Evolutionary conservation across 2,329 filamentous ascomycete genomes (phyloP).

Genomic region (Lachnellula willkommii): DNA sequence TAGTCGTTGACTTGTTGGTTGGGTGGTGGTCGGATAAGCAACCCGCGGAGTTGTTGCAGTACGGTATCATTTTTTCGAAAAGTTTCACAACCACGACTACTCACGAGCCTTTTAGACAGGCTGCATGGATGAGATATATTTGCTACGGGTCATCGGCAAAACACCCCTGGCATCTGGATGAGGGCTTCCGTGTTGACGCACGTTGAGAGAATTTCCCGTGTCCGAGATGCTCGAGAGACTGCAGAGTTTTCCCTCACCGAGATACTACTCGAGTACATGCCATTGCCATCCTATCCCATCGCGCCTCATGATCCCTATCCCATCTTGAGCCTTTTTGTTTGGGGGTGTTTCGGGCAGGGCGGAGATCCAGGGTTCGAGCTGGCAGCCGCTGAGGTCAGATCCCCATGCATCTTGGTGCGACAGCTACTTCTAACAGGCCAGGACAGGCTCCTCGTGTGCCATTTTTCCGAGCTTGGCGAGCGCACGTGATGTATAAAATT

Average conservation of each 20-base stretch:
- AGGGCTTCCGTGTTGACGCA: not conserved
- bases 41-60: too few relatives aligned
- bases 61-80: too few relatives aligned
- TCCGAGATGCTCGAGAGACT: not conserved
- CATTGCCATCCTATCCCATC: too few relatives aligned
- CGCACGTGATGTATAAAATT: not conserved
- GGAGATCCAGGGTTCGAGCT: not conserved
- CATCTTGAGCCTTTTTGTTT: not conserved
- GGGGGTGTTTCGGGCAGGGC: not conserved
- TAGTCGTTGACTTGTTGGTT: not conserved
- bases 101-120: too few relatives aligned
- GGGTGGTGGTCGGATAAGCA: too few relatives aligned
- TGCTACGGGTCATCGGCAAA: not conserved
- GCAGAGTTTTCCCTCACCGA: too few relatives aligned
- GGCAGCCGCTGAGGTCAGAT: constrained; percentile 1
- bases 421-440: not conserved
- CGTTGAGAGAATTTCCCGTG: not conserved
- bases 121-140: not conserved
- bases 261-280: too few relatives aligned
- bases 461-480: not conserved
- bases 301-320: not conserved
- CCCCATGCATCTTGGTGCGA: not conserved
- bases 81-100: not conserved
- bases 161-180: not conserved
- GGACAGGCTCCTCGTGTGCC: not conserved